Percentiles rank a stretch among this genome's conserved stretches.
Evolutionary conservation across 169 alveolate species (phyloP).

Genomic region (Cryptosporidium meleagridis): DNA sequence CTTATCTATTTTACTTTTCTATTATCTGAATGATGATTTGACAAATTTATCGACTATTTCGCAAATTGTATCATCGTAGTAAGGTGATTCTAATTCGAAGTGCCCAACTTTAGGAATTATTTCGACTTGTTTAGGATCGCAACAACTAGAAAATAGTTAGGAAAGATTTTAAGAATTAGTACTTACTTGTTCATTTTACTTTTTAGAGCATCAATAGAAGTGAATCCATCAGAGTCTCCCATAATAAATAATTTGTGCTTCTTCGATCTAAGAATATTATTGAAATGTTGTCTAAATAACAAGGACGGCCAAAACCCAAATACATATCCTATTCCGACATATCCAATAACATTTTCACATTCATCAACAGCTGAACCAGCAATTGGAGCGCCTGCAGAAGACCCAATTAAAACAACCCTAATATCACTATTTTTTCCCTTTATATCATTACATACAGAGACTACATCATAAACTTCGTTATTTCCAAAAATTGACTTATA

Average conservation of each 20-base stretch:
- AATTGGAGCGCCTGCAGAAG: slow-evolving; percentile 83
- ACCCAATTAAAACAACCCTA: slow-evolving; percentile 78
- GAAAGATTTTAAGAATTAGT: background rate
- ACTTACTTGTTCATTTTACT: slow-evolving; percentile 75
- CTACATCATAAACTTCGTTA: slow-evolving; percentile 77
- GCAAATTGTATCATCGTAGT: slow-evolving; percentile 23
- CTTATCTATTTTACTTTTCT: background rate
- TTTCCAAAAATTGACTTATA: slow-evolving; percentile 76
- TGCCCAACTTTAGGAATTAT: slow-evolving; percentile 77
- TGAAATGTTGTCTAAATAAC: slow-evolving; percentile 77
- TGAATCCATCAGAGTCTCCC: slow-evolving; percentile 79
- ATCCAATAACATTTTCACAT: slow-evolving; percentile 75
- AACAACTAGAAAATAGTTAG: slow-evolving; percentile 57
- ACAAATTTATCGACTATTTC: slow-evolving; percentile 21
- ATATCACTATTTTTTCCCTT: slow-evolving; percentile 14
- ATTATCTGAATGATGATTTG: background rate
- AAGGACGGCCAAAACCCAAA: slow-evolving; percentile 79
- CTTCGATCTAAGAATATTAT: slow-evolving; percentile 53
- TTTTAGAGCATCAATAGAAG: slow-evolving; percentile 73
- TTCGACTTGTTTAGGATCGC: slow-evolving; percentile 75
- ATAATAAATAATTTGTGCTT: slow-evolving; percentile 79
- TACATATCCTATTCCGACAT: slow-evolving; percentile 80
- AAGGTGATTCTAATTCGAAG: slow-evolving; percentile 77
- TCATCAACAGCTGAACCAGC: slow-evolving; percentile 81
- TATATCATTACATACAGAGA: slow-evolving; percentile 75